These are phyloP conservation scores for Wallemia mellicola DNA, from an alignment of 1,284 basidiomycete species.

Conservation along the genomic window DNA sequence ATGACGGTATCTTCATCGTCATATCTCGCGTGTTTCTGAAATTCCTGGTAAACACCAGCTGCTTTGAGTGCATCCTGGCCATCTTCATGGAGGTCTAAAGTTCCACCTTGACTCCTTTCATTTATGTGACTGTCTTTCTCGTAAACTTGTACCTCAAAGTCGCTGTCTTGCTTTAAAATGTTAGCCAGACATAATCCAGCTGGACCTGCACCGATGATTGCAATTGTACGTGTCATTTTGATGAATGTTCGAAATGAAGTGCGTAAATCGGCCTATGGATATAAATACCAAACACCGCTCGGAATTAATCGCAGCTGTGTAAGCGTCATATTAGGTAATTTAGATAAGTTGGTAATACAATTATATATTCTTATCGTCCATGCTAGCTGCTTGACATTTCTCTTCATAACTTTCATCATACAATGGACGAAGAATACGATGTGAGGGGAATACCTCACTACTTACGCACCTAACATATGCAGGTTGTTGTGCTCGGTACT, in stretches of 20 bases:
- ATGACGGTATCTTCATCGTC: not conserved
- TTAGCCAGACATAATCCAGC: not conserved
- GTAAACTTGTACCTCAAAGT: not conserved
- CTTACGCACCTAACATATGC: not conserved
- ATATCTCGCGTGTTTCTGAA: not conserved
- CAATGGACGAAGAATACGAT: not conserved
- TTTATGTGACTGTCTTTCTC: not conserved
- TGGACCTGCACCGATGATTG: not conserved
- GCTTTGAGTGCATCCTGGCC: not conserved
- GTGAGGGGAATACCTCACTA: not conserved
- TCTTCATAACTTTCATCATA: not conserved
- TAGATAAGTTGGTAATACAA: no score
- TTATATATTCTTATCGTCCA: no score
- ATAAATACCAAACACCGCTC: no score
- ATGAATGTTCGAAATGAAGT: no score
- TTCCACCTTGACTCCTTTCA: not conserved
- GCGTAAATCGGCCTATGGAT: no score
- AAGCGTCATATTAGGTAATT: no score
- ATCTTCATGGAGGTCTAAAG: not conserved
- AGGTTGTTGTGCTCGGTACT: slow-evolving; percentile 28
- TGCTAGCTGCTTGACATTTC: no score
- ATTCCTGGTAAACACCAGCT: not conserved
- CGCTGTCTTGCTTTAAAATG: not conserved
- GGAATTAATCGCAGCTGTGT: no score
- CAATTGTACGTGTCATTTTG: not conserved